phyloP scores from a whole-genome alignment of 1,139 yeast genomes.

The Diutina neorugosa region DNA sequence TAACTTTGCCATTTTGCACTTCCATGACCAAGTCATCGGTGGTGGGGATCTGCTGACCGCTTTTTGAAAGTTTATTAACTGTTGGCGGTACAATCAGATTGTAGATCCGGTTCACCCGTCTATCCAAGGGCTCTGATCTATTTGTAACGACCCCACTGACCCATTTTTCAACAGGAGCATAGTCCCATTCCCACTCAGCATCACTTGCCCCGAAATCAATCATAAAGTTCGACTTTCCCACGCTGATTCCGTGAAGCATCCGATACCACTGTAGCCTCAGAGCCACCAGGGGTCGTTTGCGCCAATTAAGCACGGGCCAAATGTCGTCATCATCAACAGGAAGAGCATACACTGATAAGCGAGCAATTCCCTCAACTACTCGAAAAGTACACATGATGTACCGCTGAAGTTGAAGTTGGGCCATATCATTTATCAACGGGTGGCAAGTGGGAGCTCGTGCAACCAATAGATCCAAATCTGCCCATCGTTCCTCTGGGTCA shows the following conservation, averaged over 20 bases:
- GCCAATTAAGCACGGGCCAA: constrained; percentile 1
- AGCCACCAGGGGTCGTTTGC: neutral
- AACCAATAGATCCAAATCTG: neutral
- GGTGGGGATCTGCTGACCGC: neutral
- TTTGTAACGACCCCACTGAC: neutral
- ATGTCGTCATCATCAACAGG: neutral
- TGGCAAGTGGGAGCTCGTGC: neutral
- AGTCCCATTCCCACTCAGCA: neutral
- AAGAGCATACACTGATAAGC: neutral
- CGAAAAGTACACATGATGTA: neutral
- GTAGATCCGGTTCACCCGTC: neutral
- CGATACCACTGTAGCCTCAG: constrained; percentile 4
- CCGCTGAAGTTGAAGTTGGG: neutral
- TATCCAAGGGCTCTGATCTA: neutral
- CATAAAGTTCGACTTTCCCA: neutral
- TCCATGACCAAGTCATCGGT: neutral
- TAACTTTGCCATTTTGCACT: constrained; percentile 13
- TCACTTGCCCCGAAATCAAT: neutral
- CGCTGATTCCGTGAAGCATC: neutral
- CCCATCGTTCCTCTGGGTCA: neutral
- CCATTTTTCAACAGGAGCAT: neutral
- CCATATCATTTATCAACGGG: neutral
- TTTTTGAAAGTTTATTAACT: neutral
- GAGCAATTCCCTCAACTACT: neutral
- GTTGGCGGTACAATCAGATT: neutral